Base-by-base conservation (phyloP, 1,284 basidiomycete genomes). In the Papiliotrema laurentii region DNA sequence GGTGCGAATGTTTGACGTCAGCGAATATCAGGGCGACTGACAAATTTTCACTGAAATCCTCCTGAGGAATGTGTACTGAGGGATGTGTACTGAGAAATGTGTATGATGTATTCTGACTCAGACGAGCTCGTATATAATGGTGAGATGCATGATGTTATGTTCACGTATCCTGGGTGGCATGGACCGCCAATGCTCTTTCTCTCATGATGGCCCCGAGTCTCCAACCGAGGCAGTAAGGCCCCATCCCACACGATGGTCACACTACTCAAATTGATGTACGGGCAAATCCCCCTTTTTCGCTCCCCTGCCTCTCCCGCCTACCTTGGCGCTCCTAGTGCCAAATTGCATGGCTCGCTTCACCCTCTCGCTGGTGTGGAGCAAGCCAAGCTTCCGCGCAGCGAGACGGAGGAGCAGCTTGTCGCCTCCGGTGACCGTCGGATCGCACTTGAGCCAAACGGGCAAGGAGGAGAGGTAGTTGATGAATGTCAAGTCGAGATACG, bases 281-380 rank as follows among this genome's bases (percentile, higher is more conserved):
- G 19, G 13, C 4, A 31, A 16, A 16, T 39, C 36, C 13, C 35
- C 45, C 26, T 39, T 28, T 16, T 47, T 59, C 11, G 50, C 54
- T 9, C 63, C 60, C 40, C 51, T 45, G 19, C 54, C 55, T 16
- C 30, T 47, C n/a, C 53, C 60, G 46, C 59, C 58, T 86, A 97
- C 92, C 62, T 92, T 83, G 3, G 92, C 91, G 41, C 89, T 91
- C 68, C 87, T 81, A 54, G 86, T 89, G 3, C 94, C 94, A 76
- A 98, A 98, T 68, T 98, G 94, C 86, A 97, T 97, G 5, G 94
- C 94, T 45, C 88, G 71, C 75, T 98, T 98, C 63, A 86, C 89
- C 53, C 89, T 77, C 43, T 59, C 59, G 47, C 84, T 84, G 4
- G 88, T 85, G 50, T 82, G 78, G 2, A 78, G 66, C 36, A 94